Base-by-base conservation (phyloP, 306 rosid species). In the Castanea crenata region DNA sequence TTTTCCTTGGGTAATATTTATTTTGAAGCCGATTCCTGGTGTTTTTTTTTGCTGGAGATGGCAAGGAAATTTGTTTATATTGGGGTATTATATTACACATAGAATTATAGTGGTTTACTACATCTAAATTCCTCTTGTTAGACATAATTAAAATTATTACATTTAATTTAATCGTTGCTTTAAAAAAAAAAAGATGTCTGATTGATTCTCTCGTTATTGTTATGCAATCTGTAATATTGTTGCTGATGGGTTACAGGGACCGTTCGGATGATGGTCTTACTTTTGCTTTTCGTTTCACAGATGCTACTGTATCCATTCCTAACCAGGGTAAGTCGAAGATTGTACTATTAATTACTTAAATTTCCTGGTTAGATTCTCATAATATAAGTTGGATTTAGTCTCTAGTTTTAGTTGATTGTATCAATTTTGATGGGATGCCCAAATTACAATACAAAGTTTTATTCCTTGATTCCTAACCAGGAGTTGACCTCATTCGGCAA, bases 251-350 rank as follows among this genome's bases (percentile, higher is more conserved):
- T 79, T 74, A 51, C 91, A 96, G 98, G 94, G 96, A 93, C 83
- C 88, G 83, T 74, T 85, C 94, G 41, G 99, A 93, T 59, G 97
- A 91, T 82, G 96, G 99, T 79, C 98, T 96, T 69, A 93, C 97
- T 71, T 96, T 96, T 81, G 97, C 98, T 82, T 96, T 96, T 87
- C 99, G 99, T 84, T 96, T 93, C 88, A 90, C 97, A 14, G 99
- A 96, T 90, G 92, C 98, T 78, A 87, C 92, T 6, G 74, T 88
- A 74, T 91, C 99, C 52, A 79, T 91, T 82, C 87, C 98, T 84
- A 91, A 90, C 83, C 97, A 96, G 83, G 99, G 99, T 93, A 91
- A 75, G 86, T 34, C 34, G 41, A 78, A 62, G 81, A 70, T 62
- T 38, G 62, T 61, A 46, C 73, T 71, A 58, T 77, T 12, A 25